Base-by-base conservation (phyloP, 1,139 yeast species). In the Yamadazyma blattariae region DNA sequence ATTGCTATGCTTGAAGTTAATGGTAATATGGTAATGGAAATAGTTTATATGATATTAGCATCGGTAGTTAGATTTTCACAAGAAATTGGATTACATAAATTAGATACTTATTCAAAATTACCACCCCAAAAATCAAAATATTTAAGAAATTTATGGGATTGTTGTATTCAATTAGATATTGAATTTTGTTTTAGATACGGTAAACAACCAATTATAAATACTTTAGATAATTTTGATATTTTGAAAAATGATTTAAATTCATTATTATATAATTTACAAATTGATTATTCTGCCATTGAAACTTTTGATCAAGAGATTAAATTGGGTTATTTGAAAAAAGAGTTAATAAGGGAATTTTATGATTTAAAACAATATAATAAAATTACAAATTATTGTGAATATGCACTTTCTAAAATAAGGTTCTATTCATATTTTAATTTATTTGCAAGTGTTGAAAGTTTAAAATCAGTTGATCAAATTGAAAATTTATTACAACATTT, bases 11-110 rank as follows among this genome's bases (percentile, higher is more conserved):
- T 76, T 9, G 79, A 75, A 32, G 53, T 59, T 6, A 58, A 64
- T 27, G 57, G 69, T 41, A 52, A 67, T 10, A 50, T 63, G 1
- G 64, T 74, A n/a, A 27, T 33, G 16, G 75, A 74, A 27, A 51
- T 62, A 22, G 64, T 71, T 21, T 71, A 66, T 45, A 60, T 69
- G 34, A 47, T 81, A 11, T 50, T 69, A 1, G 57, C 82, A 1
- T 67, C 74, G 3, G 82, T 82, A 1, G 66, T 77, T 2, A 61
- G 87, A 36, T 71, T 67, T 44, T 84, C 86, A 0, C 79, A 74
- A 45, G 82, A 77, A 30, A 54, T 82, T 41, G 94, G 94, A 0
- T 58, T 85, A 17, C 85, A 84, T 48, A 59, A 87, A 21, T 61
- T 61, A 6, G 87, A 81, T 44, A 57, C 74, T 2, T 70, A 69